These are phyloP conservation scores for Limnomonas spitsbergensis DNA, from an alignment of 139 green algal genomes.

Conservation along the genomic window DNA sequence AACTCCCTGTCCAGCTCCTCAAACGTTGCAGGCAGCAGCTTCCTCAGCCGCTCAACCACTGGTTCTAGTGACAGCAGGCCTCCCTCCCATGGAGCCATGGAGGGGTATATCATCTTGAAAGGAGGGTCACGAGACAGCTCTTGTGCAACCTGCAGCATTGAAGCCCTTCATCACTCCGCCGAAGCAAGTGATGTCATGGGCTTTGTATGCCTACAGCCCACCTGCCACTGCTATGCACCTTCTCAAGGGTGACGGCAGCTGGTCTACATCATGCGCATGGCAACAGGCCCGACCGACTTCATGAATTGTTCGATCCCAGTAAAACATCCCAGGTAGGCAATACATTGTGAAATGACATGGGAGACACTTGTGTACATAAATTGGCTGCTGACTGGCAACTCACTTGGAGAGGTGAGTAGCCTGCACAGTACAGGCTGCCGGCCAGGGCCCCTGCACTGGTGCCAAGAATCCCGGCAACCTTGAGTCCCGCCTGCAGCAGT, in stretches of 20 bases:
- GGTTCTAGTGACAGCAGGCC: constrained; percentile 69
- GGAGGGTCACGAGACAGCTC: constrained; percentile 64
- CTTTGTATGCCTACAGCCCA: no score
- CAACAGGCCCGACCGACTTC: not conserved
- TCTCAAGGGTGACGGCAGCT: no score
- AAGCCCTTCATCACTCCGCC: no score
- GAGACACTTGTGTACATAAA: no score
- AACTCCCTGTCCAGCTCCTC: constrained; percentile 76
- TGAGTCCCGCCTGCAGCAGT: constrained; percentile 51
- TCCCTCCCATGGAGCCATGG: constrained; percentile 61
- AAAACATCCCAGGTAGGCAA: no score
- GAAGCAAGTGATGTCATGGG: no score
- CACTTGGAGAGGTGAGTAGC: constrained; percentile 65
- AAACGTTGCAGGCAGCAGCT: constrained; percentile 78
- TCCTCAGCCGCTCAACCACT: constrained; percentile 62
- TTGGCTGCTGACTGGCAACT: no score
- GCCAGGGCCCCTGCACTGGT: constrained; percentile 76
- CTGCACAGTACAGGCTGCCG: constrained; percentile 75
- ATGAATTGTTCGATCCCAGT: no score
- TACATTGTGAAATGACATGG: no score
- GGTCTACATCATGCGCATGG: no score
- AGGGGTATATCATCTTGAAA: constrained; percentile 61
- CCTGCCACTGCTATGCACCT: no score
- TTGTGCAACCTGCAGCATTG: constrained; percentile 48
- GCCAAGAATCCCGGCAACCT: constrained; percentile 76